Evolutionary conservation across 306 rosid genomes (phyloP), one percentile per base, ranked within the genome.

Genomic region (Castanea sativa): DNA sequence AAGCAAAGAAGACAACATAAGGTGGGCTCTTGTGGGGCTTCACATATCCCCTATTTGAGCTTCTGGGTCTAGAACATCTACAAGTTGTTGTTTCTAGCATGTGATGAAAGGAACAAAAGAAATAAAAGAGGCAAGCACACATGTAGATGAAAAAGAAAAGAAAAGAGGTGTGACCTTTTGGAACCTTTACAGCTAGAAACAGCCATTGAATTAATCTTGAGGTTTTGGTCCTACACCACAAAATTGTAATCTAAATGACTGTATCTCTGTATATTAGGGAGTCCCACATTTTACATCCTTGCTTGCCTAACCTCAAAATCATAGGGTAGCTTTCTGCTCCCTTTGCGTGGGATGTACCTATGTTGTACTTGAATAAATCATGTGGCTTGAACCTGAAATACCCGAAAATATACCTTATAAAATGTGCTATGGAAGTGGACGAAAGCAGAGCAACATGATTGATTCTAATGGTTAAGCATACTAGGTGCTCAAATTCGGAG

Each of bases 111-210:
- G 71, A 60, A 73, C 80, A 81, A 74, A 73, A 49, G 25, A 27
- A 56, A 23, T 25, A 29, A 72, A 71, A n/a, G 69, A 33, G 19
- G 76, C 18, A 74, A 43, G 69, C 79, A 70, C 43, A 60, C 55
- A 74, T 69, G 85, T 81, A 78, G 41, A 63, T 29, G 23, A 64
- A 64, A 85, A 64, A 38, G 4, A 5, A 63, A 78, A 53, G 1
- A 70, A 78, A 57, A 64, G 71, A 71, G 75, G 55, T 35, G 75
- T 53, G 68, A 18, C 63, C 10, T 33, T 69, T 69, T 52, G 80
- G 77, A 80, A 29, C 76, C 78, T 81, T 81, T 63, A 74, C 85
- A 78, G 83, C 85, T 76, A 71, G 55, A 71, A 71, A 61, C 69
- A 60, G 73, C 33, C 55, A 29, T 29, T 13, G 74, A 60, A 35